Base-by-base conservation (phyloP, 345 rosid species). In the Eucalyptus lansdowneana region DNA sequence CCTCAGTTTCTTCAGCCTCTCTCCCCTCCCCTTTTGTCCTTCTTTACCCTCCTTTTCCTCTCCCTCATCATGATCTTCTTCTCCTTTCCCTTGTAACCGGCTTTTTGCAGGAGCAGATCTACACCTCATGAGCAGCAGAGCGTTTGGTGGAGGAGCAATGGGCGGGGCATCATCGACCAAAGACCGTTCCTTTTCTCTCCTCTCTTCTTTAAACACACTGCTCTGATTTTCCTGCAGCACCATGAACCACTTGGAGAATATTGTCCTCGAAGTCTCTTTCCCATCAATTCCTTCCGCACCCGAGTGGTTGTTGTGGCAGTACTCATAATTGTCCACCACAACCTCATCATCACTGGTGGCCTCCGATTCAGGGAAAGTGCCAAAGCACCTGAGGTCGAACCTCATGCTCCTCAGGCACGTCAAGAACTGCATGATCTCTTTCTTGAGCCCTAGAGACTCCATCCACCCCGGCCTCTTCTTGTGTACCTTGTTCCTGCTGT, bases 231-330 rank as follows among this genome's bases (percentile, higher is more conserved):
- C 92, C 87, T 92, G 92, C 80, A 93, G 87, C 53, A 92, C 92
- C 95, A 93, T 93, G 86, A 91, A 93, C 95, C 94, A 92, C 80
- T 92, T 92, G 65, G 95, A 91, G 87, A 92, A 93, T 15, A 88
- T 67, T 25, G 94, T 88, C 87, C 91, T 91, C 49, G 94, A 93
- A 89, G 72, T 85, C 83, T 87, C 89, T 16, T 54, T 87, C 2
- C 51, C 89, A 11, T 25, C 88, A 40, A 72, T 90, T 81, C 24
- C 89, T 24, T 87, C 88, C 27, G 27, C 90, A 56, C 89, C 92
- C 37, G 29, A 56, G 34, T 86, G 88, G 47, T 62, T 88, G 58
- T 58, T 87, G 54, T 42, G 80, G 53, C 7, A 56, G 34, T 86
- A 89, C 87, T 80, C 92, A 11, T 91, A 90, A 72, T 91, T 91